Base-by-base conservation (phyloP, 75 land plant species). In the Selaginella moellendorffii region DNA sequence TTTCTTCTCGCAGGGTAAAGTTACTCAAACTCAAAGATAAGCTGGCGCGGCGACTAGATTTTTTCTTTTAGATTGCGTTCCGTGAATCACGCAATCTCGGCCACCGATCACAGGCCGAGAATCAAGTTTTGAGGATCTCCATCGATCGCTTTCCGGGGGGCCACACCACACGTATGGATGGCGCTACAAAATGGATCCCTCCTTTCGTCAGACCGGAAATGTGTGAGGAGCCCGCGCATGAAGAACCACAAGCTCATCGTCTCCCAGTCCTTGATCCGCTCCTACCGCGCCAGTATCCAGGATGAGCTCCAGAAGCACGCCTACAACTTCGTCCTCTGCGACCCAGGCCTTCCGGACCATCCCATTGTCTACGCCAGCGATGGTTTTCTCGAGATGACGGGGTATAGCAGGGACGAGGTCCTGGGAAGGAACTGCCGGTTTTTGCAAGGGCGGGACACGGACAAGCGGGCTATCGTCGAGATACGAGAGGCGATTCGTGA, bases 371-470 rank as follows among this genome's bases (percentile, higher is more conserved):
- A 73, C 59, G 93, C 88, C 2, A 84, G 93, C 73, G 71, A 66
- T 0, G 91, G 88, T 1, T 90, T 90, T 72, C 58, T 84, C 63
- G 72, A 76, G 51, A 80, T 93, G 87, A 68, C 83, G 0, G 96
- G 90, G 1, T 93, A 85, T 62, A 58, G 73, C 21, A 53, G 26
- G 23, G 78, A 63, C 1, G 96, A 93, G 66, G 85, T 93, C 27
- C 52, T 93, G 2, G 98, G 96, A 2, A 69, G 73, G 30, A 93
- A 93, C 54, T 85, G 80, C 27, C 65, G 87, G 74, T 73, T 89
- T 2, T 77, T 93, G 53, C 98, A 93, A 69, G 96, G 98, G 0
- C 96, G 90, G 0, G 76, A 30, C 18, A 93, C 96, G 0, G 80
- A 78, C 61, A 52, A 92, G 25, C 72, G 84, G n/a, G 72, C 87